These are phyloP conservation scores for Fraxinus dipetala DNA, from an alignment of 305 asterid genomes.

Conservation along the genomic window DNA sequence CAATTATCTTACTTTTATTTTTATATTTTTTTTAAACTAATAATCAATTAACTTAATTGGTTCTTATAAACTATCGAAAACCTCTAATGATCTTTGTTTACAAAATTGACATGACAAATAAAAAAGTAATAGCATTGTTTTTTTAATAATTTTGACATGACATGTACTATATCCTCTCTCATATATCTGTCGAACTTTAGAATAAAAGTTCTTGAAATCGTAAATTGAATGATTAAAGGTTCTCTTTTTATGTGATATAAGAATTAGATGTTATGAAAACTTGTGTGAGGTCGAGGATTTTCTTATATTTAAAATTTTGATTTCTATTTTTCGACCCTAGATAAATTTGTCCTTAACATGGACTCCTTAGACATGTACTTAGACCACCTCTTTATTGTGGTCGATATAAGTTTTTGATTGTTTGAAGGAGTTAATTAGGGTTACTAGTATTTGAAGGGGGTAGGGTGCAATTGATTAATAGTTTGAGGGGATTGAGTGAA, in stretches of 20 bases:
- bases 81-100: background rate
- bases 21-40: background rate
- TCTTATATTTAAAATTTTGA: background rate
- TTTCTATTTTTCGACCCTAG: background rate
- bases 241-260: background rate
- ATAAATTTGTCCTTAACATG: background rate
- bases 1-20: background rate
- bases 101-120: background rate
- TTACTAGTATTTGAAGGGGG: background rate
- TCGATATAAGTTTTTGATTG: background rate
- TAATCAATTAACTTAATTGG: background rate
- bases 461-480: background rate
- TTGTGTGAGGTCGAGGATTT: background rate
- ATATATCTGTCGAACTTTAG: background rate
- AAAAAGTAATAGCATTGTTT: background rate
- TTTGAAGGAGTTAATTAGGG: background rate
- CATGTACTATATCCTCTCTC: background rate
- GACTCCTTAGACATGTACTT: background rate
- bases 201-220: background rate
- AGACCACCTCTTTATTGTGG: background rate
- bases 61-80: background rate
- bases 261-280: background rate
- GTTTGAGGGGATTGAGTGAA: background rate
- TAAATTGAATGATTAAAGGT: background rate
- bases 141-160: background rate